A percentile compares a stretch with the other conserved stretches of the same genome.
These are phyloP conservation scores for Wickerhamiella kazuoi DNA, from an alignment of 805 yeast species.

Conservation along the genomic window DNA sequence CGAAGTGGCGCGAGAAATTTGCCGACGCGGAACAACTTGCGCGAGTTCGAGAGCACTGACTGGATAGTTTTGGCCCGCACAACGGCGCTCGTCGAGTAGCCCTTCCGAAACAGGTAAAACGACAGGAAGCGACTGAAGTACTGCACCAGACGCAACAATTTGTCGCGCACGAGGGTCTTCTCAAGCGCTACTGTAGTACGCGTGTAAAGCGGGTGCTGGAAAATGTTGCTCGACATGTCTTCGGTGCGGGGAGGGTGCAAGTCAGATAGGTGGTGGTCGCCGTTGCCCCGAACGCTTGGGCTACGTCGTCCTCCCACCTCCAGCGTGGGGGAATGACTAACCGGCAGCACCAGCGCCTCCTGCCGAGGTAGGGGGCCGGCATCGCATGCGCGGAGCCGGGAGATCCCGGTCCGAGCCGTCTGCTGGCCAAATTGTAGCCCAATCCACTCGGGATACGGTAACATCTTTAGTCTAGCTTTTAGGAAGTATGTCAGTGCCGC, in stretches of 20 bases:
- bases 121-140: constrained; percentile 62
- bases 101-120: constrained; percentile 39
- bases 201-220: constrained; percentile 14
- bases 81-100: constrained; percentile 32
- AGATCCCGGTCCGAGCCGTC: too few relatives aligned
- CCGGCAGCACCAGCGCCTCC: too few relatives aligned
- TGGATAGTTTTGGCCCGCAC: constrained; percentile 38
- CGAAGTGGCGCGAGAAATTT: constrained; percentile 59
- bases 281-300: too few relatives aligned
- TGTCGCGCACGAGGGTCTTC: constrained; percentile 52
- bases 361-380: too few relatives aligned
- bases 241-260: background rate
- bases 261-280: too few relatives aligned
- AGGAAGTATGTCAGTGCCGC: too few relatives aligned
- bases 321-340: too few relatives aligned
- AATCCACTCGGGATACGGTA: too few relatives aligned
- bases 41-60: constrained; percentile 43
- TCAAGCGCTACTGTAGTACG: constrained; percentile 11
- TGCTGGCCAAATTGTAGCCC: too few relatives aligned
- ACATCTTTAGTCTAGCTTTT: too few relatives aligned
- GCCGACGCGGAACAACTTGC: constrained; percentile 71
- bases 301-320: too few relatives aligned
- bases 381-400: too few relatives aligned
- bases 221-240: background rate
- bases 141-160: constrained; percentile 59